Base-by-base conservation (phyloP, 306 rosid species). In the Comarum palustre region DNA sequence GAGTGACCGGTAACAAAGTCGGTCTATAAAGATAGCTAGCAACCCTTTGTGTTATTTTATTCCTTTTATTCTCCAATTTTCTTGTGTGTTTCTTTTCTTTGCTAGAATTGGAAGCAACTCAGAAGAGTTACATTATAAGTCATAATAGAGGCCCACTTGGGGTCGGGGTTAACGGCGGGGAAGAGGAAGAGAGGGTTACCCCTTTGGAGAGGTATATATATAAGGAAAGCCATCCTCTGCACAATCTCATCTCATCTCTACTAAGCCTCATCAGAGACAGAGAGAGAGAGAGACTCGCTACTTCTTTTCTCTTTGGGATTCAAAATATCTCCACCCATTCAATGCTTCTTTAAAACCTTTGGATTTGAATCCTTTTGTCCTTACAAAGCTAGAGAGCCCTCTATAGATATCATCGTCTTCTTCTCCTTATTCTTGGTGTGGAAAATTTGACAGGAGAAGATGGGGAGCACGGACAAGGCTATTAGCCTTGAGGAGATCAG, bases 401-500 rank as follows among this genome's bases (percentile, higher is more conserved):
- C 7, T 48, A 25, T 57, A 57, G 29, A 15, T 1, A 29, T 31
- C 66, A 60, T 31, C 66, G 41, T 60, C 39, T 27, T 59, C 62
- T 4, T 4, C 65, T 6, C 6, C 16, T 20, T 63, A n/a, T 54
- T 39, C 38, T 22, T 15, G 5, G 45, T 41, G 38, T 31, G 54
- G 50, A 39, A 25, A 19, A 12, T n/a, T 38, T 16, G 67, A 61
- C 14, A 25, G 69, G 3, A 58, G 43, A 74, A 12, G 63, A 90
- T 90, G 93, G 91, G 81, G 16, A 36, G 34, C 19, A 15, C 66
- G 17, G 86, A 68, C 11, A 84, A 78, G 51, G 79, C 74, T 4
- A 84, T 87, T 67, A 76, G 63, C 41, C 96, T 93, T 1, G 97
- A 93, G 66, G 88, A 84, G 85, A 89, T 93, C 84, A 90, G 82